Base-by-base conservation (phyloP, 148 eudicot genomes). In the Vaccinium corymbosum region DNA sequence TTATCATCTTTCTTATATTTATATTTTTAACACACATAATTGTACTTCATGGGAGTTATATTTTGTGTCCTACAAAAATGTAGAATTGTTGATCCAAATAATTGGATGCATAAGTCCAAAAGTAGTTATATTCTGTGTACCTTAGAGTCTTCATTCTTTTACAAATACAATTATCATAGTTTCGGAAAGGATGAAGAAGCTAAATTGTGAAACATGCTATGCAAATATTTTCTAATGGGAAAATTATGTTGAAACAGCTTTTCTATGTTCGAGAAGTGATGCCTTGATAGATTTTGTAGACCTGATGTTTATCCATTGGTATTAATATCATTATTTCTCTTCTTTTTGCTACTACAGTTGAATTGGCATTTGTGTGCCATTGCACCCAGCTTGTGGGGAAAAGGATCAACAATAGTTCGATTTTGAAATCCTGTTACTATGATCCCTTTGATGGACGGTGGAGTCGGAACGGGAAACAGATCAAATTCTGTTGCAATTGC, bases 401-500 rank as follows among this genome's bases (percentile, higher is more conserved):
- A 78, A 52, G n/a, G 10, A n/a, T 12, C 27, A 62, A 32, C 35
- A 32, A 32, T 32, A 1, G 35, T 32, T 32, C 35, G 35, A 32
- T 32, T 32, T 32, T 32, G 35, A 7, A n/a, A 62, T 62, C 27
- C 22, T 62, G 1, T n/a, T 29, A 22, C 85, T 82, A 66, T 51
- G 6, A 55, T 61, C 10, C 13, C 29, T 66, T 80, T 87, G 19
- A 51, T 89, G 61, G 80, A 83, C 88, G 94, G 35, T 32, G 98
- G 98, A 96, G 75, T 96, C 97, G 98, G 98, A 96, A 86, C 97
- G 98, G 48, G 92, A 95, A 90, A 73, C 82, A 0, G 81, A 91
- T 93, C 97, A 66, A 93, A 96, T 64, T 92, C 98, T 76, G 99
- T 97, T 57, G 93, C 99, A 8, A 97, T 97, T 82, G 94, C 95